Evolutionary conservation across 331 rosid genomes (phyloP).

Genomic region (Arachis monticola): DNA sequence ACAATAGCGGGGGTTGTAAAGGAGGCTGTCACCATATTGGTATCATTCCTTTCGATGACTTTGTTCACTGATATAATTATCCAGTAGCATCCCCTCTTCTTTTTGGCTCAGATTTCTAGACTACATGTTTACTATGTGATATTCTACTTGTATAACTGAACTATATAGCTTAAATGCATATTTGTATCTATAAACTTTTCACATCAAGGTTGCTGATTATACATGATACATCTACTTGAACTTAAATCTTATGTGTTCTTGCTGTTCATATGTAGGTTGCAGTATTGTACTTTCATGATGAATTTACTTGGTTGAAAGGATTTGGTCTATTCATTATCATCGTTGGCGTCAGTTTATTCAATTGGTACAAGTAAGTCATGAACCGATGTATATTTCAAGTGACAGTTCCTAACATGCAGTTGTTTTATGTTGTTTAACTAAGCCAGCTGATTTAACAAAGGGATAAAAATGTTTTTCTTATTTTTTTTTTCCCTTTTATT

Average conservation of each 20-base stretch:
- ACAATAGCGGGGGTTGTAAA: conserved; percentile 97
- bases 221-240: conserved; percentile 31
- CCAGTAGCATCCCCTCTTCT: not conserved
- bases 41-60: conserved; percentile 44
- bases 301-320: conserved; percentile 89
- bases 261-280: conserved; percentile 66
- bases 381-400: conserved; percentile 20
- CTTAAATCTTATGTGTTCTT: conserved; percentile 35
- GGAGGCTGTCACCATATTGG: conserved; percentile 98
- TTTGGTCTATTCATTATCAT: conserved; percentile 78
- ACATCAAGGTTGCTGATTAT: not conserved
- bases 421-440: conserved; percentile 8
- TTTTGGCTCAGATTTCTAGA: conserved; percentile 20
- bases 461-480: conserved; percentile 18
- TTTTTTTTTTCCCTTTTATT: not conserved
- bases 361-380: conserved; percentile 93
- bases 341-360: conserved; percentile 90
- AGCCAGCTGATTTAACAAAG: not conserved
- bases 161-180: not conserved
- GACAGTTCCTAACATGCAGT: conserved; percentile 12
- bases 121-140: conserved; percentile 13
- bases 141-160: not conserved
- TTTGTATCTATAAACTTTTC: conserved; percentile 18
- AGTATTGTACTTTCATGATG: conserved; percentile 87
- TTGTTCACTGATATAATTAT: conserved; percentile 26